Base-by-base conservation (phyloP, 1,284 basidiomycete species). In the Ustilago xerochloae region DNA sequence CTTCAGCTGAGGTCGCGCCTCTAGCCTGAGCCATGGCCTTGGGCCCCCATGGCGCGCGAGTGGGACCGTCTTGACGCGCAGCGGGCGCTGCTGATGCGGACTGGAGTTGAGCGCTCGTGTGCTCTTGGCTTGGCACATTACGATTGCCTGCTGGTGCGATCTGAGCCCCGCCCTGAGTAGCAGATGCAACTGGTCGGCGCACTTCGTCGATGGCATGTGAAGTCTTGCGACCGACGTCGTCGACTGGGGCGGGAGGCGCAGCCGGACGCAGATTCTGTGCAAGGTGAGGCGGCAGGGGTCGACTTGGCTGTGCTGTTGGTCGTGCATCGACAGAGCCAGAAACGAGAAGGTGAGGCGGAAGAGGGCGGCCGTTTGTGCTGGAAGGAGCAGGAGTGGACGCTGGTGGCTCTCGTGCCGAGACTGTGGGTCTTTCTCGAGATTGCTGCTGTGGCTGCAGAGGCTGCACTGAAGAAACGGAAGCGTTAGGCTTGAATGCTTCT, bases 281-380 rank as follows among this genome's bases (percentile, higher is more conserved):
- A 8, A 79, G 65, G 38, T 79, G 77, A 38, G 77, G 77, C 10
- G 77, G 75, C 32, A 79, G 43, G 9, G 70, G 63, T 20, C 70
- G 55, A 39, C 35, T 68, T 38, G 51, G 16, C 7, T 46, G 53
- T 9, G 45, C 38, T 15, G 58, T 16, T 16, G 55, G 32, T 30
- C 58, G 75, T 15, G 16, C n/a, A 4, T 65, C 68, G n/a, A 15
- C 59, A 36, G 63, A 28, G 33, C 58, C 61, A 29, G 69, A 46
- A 29, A 53, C 57, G 7, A 67, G 52, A 15, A 69, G 61, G 15
- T 73, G 70, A 18, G 70, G 61, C 18, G 70, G 64, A 29, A 68
- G 52, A 41, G 70, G 70, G 22, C 64, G 55, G 9, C 63, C 64
- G 32, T 60, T 64, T 6, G 56, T 41, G 35, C 16, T 43, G 12